Percentiles rank a stretch among this genome's conserved stretches.
These are phyloP conservation scores for Boletus patriciae DNA, from an alignment of 768 basidiomycete species.

Conservation along the genomic window DNA sequence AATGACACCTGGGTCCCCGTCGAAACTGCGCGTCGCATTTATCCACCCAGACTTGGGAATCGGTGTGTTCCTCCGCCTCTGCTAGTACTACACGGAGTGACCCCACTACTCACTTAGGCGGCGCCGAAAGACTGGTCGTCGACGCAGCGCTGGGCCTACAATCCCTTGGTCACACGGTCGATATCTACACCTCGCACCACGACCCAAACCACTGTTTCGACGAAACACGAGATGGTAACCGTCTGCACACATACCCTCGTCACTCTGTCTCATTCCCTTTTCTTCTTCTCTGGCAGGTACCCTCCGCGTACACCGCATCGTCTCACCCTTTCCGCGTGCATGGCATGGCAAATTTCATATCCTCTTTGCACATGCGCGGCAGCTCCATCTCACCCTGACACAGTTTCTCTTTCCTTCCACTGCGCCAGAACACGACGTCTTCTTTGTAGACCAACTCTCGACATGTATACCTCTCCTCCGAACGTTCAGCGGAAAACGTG, in stretches of 20 bases:
- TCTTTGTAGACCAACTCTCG: conserved; percentile 93
- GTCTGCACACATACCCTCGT: conserved; percentile 8
- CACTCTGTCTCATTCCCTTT: not conserved
- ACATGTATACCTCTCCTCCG: conserved; percentile 87
- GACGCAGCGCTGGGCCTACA: conserved; percentile 93
- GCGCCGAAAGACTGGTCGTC: conserved; percentile 92
- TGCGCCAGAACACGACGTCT: conserved; percentile 67
- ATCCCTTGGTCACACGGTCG: conserved; percentile 76
- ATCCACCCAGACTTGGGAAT: conserved; percentile 95
- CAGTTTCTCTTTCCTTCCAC: conserved; percentile 54
- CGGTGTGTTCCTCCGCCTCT: conserved; percentile 45
- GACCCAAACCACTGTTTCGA: conserved; percentile 87
- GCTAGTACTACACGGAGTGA: not conserved
- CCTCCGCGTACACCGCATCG: conserved; percentile 69
- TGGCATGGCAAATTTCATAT: conserved; percentile 83
- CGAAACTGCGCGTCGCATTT: conserved; percentile 65
- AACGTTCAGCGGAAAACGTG: conserved; percentile 62
- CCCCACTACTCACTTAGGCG: conserved; percentile 52
- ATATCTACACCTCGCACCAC: conserved; percentile 93
- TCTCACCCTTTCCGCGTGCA: conserved; percentile 78
- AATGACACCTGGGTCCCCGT: not conserved
- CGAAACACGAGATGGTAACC: conserved; percentile 84
- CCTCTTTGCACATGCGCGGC: conserved; percentile 83
- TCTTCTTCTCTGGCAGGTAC: conserved; percentile 54
- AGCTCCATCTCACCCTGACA: conserved; percentile 68